A percentile compares a stretch with the other conserved stretches of the same genome.
Evolutionary conservation across 2,329 filamentous ascomycete species (phyloP).

Genomic region (Venturiaceae sp.): DNA sequence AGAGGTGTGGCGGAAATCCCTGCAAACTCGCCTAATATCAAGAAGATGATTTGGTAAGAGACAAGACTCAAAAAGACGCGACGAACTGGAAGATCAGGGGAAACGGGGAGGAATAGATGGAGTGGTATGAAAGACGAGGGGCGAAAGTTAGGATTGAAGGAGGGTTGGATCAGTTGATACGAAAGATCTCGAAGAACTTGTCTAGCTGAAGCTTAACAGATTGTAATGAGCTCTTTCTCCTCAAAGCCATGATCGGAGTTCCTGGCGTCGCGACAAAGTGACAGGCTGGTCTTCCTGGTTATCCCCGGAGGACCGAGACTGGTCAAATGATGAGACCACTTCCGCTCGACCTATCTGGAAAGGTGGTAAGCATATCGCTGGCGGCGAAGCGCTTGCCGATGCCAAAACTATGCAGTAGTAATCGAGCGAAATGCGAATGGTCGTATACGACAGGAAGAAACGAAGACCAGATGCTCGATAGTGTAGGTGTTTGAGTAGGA

Average conservation of each 20-base stretch:
- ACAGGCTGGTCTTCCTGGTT: not conserved
- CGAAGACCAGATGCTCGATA: too few relatives aligned
- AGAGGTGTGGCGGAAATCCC: not conserved
- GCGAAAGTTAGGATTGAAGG: not conserved
- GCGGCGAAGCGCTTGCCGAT: too few relatives aligned
- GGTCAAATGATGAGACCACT: too few relatives aligned
- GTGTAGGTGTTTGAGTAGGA: too few relatives aligned
- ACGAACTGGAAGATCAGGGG: not conserved
- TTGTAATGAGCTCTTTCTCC: not conserved
- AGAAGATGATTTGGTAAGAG: not conserved
- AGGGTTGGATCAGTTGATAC: too few relatives aligned
- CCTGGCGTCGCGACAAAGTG: not conserved
- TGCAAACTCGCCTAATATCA: not conserved
- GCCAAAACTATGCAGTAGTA: too few relatives aligned
- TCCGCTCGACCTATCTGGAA: too few relatives aligned
- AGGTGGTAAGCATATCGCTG: too few relatives aligned
- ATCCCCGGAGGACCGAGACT: not conserved
- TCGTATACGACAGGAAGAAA: too few relatives aligned
- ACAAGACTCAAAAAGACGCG: not conserved
- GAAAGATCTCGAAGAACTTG: not conserved
- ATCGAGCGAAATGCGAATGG: too few relatives aligned
- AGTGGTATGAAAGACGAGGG: not conserved
- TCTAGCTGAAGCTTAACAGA: not conserved
- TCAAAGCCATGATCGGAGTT: not conserved
- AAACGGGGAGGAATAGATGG: not conserved